Base-by-base conservation (phyloP, 1,139 yeast genomes). In the Geotrichum europaeum region DNA sequence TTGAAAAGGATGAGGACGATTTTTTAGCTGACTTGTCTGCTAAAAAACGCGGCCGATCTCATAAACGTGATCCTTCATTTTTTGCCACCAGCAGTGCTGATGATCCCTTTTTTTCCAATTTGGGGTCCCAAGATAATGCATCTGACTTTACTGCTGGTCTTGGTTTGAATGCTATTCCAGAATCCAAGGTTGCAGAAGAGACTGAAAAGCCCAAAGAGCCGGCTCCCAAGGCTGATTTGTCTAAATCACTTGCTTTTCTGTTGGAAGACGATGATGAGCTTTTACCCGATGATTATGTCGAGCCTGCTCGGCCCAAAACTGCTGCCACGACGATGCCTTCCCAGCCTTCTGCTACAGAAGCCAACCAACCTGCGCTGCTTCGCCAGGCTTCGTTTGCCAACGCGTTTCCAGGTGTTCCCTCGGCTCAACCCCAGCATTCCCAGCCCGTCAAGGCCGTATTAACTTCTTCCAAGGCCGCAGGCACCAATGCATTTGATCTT, bases 401-500 rank as follows among this genome's bases (percentile, higher is more conserved):
- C 43, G 45, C 9, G 25, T 28, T 24, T n/a, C 30, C 56, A 4
- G 40, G 43, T 5, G 13, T 24, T n/a, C 25, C 51, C 28, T 15
- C 51, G 28, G 4, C 20, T 15, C 20, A 30, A 9, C 25, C 25
- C 9, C 56, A 24, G 13, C 34, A n/a, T 28, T 49, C 36, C 4
- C 55, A 40, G 28, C 36, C 18, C 4, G 15, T n/a, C 43, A 36
- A 32, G 43, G 25, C 47, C 22, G 43, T 49, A 28, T 12, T 24
- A 2, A 32, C 34, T 53, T 9, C 56, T 50, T 18, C 51, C 51
- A 53, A 51, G 40, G 34, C 43, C 7, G 34, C 67, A 5, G 57
- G 63, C 4, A 62, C 64, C 15, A 69, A 68, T 56, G 71, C 72
- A 18, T 89, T 87, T 69, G 96, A 89, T 70, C 84, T 89, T 67